Evolutionary conservation across 768 basidiomycete genomes (phyloP).

Genomic region (Punctularia strigosozonata): DNA sequence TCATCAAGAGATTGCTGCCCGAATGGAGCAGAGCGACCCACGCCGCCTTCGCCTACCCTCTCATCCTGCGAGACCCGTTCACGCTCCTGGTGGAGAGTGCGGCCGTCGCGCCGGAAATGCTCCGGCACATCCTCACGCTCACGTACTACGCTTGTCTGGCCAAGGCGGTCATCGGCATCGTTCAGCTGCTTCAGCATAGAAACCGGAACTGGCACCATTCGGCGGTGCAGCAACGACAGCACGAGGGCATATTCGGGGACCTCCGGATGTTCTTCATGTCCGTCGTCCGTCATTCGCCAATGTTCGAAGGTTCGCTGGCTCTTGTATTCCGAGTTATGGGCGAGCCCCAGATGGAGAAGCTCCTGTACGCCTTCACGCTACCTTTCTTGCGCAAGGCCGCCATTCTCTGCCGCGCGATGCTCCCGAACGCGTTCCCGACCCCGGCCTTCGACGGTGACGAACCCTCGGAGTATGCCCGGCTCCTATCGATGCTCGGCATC

Average conservation of each 20-base stretch:
- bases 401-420: conserved; percentile 69
- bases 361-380: conserved; percentile 79
- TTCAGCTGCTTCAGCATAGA: conserved; percentile 69
- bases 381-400: conserved; percentile 86
- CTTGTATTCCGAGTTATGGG: conserved; percentile 72
- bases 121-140: conserved; percentile 80
- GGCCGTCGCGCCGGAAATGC: conserved; percentile 78
- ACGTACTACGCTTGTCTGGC: conserved; percentile 87
- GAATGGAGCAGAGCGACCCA: conserved; percentile 87
- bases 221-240: conserved; percentile 38
- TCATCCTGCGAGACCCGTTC: conserved; percentile 85
- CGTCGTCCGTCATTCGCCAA: conserved; percentile 78
- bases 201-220: conserved; percentile 29
- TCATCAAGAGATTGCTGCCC: conserved; percentile 81
- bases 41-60: conserved; percentile 72
- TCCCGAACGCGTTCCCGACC: conserved; percentile 51
- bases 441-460: conserved; percentile 28
- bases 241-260: conserved; percentile 72
- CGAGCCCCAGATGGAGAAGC: conserved; percentile 73
- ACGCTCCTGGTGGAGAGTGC: conserved; percentile 85
- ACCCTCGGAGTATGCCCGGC: conserved; percentile 65
- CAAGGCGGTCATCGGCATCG: conserved; percentile 74
- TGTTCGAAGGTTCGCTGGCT: conserved; percentile 77
- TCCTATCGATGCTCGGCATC: conserved; percentile 65
- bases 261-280: conserved; percentile 87